Evolutionary conservation across 441 rosid species (phyloP).

Genomic region (Populus trichocarpa): DNA sequence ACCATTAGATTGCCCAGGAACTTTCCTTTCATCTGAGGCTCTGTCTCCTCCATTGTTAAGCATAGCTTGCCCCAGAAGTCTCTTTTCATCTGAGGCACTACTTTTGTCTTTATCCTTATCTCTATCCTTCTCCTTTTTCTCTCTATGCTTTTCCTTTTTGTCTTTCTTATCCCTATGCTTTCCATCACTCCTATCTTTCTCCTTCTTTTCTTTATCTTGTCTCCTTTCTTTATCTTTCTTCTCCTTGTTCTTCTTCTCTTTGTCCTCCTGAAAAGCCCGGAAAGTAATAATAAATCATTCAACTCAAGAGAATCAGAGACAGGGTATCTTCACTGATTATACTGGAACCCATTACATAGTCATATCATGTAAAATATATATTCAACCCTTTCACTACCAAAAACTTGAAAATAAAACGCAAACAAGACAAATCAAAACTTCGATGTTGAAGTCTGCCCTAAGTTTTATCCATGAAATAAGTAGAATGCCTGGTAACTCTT

Average conservation of each 20-base stretch:
- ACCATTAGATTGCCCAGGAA: constrained; percentile 17
- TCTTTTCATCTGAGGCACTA: constrained; percentile 35
- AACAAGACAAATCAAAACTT: background rate
- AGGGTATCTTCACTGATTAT: background rate
- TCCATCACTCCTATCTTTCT: constrained; percentile 53
- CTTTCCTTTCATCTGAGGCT: constrained; percentile 26
- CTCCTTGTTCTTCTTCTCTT: constrained; percentile 59
- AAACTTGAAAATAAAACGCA: background rate
- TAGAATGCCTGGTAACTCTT: background rate
- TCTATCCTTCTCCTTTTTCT: constrained; percentile 23
- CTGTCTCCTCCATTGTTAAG: constrained; percentile 24
- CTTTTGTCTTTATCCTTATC: constrained; percentile 40
- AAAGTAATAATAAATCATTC: background rate
- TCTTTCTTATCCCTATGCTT: constrained; percentile 54
- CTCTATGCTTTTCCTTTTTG: constrained; percentile 40
- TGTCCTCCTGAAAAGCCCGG: constrained; percentile 43
- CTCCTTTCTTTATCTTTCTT: constrained; percentile 52
- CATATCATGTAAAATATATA: background rate
- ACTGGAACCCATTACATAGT: background rate
- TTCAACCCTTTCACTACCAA: background rate
- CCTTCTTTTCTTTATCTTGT: constrained; percentile 48
- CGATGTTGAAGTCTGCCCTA: background rate
- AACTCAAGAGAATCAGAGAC: background rate
- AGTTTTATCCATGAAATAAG: background rate
- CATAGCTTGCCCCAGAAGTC: constrained; percentile 25